phyloP scores from a whole-genome alignment of 805 yeast genomes.

The Suhomyces xylopsoci region DNA sequence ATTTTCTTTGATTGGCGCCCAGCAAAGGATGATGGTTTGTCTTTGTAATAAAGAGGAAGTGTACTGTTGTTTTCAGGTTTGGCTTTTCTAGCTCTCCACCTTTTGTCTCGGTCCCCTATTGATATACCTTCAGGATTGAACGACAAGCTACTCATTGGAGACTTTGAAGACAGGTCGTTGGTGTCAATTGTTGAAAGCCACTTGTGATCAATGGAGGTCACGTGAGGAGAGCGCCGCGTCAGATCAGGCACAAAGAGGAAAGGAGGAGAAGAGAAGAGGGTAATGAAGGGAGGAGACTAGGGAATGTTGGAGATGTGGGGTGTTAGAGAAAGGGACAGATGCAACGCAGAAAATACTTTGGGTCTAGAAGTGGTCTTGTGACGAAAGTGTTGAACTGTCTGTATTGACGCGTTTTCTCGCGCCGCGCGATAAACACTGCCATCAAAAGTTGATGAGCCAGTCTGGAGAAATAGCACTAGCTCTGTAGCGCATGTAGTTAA shows the following conservation, averaged over 20 bases:
- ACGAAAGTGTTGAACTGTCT: not conserved
- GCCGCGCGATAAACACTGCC: not conserved
- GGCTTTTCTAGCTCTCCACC: slow-evolving; percentile 18
- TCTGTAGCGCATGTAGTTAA: not conserved
- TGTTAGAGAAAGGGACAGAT: not conserved
- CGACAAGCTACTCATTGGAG: slow-evolving; percentile 3
- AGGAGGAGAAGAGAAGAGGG: not conserved
- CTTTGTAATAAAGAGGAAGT: slow-evolving; percentile 35
- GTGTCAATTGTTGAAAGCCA: not conserved
- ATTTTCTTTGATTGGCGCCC: slow-evolving; percentile 7
- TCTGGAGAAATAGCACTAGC: not conserved
- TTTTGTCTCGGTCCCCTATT: slow-evolving; percentile 11
- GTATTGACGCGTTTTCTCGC: not conserved
- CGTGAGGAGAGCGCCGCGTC: not conserved
- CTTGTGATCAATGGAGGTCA: not conserved
- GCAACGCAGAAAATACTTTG: not conserved
- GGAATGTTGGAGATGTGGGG: not conserved
- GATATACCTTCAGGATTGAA: slow-evolving; percentile 9
- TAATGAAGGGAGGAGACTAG: not conserved
- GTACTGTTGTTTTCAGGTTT: slow-evolving; percentile 7
- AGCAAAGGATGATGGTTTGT: slow-evolving; percentile 21
- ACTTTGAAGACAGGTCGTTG: not conserved
- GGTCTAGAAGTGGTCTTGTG: not conserved
- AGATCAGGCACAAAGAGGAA: not conserved
- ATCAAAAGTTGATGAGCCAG: not conserved